Percentiles rank a stretch among this genome's conserved stretches.
Evolutionary conservation across 2,329 filamentous ascomycete genomes (phyloP).

Genomic region (Colletotrichum chrysophilum): DNA sequence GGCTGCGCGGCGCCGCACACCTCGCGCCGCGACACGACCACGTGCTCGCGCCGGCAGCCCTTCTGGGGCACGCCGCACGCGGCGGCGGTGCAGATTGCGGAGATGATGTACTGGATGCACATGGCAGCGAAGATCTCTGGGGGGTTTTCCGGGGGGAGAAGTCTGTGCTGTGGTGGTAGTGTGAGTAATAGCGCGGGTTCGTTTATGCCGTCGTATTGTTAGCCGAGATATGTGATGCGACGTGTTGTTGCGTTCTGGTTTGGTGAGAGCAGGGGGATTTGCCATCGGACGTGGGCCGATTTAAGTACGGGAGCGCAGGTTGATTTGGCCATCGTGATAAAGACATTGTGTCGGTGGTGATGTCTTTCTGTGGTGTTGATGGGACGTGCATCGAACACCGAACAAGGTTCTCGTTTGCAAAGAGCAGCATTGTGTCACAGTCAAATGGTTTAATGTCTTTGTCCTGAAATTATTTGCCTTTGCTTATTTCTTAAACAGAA

Average conservation of each 20-base stretch:
- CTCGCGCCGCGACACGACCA: not conserved
- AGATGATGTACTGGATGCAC: conserved; percentile 18
- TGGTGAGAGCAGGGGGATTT: not conserved
- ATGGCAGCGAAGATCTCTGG: not conserved
- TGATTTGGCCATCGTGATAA: not conserved
- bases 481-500: not conserved
- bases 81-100: not conserved
- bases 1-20: not conserved
- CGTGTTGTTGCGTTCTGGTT: not conserved
- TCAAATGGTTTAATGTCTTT: not conserved
- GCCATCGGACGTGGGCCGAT: not conserved
- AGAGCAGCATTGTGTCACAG: not conserved
- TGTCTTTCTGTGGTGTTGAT: not conserved
- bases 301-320: not conserved
- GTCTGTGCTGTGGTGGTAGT: not conserved
- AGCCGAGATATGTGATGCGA: not conserved
- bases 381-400: not conserved
- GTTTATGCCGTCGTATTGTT: not conserved
- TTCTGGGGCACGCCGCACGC: not conserved
- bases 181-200: not conserved
- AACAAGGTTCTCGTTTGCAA: not conserved
- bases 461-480: not conserved
- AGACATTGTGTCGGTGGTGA: not conserved
- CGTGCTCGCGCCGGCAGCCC: conserved; percentile 2
- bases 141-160: not conserved